A percentile compares a stretch with the other conserved stretches of the same genome.
Evolutionary conservation across 2,329 filamentous ascomycete species (phyloP).

Genomic region (Aureobasidium uvarum): DNA sequence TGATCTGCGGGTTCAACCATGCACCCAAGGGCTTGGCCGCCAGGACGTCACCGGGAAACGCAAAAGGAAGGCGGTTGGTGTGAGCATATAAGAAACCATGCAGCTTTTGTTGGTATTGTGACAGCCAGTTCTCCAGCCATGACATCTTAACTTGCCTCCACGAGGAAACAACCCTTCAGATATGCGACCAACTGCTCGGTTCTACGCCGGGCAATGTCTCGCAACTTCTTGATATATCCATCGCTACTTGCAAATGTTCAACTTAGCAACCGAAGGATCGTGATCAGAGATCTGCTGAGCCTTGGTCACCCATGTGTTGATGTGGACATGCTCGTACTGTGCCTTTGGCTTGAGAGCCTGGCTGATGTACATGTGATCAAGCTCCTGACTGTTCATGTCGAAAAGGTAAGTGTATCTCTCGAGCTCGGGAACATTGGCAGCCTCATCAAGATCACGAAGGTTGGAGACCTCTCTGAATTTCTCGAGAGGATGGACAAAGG

Average conservation of each 20-base stretch:
- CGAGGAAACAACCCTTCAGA: not conserved
- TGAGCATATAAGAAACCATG: not conserved
- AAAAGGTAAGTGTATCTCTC: constrained; percentile 72
- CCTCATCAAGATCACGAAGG: constrained; percentile 62
- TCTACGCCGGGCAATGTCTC: too few relatives aligned
- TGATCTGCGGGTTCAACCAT: not conserved
- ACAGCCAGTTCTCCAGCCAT: too few relatives aligned
- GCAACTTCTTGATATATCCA: not conserved
- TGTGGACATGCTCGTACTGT: constrained; percentile 65
- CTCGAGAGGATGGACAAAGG: constrained; percentile 59
- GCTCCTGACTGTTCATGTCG: constrained; percentile 66
- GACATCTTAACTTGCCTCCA: too few relatives aligned
- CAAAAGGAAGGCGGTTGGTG: not conserved
- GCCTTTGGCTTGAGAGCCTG: constrained; percentile 47
- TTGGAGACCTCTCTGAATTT: constrained; percentile 55
- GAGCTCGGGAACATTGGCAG: constrained; percentile 49
- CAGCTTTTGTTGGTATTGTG: too few relatives aligned
- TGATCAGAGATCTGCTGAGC: constrained; percentile 63
- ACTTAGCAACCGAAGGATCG: constrained; percentile 63
- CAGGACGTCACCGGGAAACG: too few relatives aligned
- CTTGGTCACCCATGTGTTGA: constrained; percentile 65
- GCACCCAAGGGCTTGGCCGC: not conserved
- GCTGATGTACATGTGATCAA: constrained; percentile 70
- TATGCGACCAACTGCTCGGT: too few relatives aligned
- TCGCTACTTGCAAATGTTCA: constrained; percentile 55